These are phyloP conservation scores for Coniophora puteana DNA, from an alignment of 1,284 basidiomycete genomes.

Conservation along the genomic window DNA sequence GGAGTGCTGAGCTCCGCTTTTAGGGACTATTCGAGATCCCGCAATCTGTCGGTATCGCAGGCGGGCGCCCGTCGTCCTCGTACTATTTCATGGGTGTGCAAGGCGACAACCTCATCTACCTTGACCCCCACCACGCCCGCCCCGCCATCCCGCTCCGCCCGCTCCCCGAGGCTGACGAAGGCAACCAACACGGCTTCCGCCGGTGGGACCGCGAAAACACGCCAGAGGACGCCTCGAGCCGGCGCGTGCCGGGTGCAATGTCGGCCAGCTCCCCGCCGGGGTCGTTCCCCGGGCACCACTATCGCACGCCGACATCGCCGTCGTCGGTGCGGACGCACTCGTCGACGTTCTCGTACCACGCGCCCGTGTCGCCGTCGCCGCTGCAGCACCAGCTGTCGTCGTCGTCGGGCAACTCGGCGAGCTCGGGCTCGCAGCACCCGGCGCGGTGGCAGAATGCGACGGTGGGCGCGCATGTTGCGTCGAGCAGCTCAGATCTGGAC, in stretches of 20 bases:
- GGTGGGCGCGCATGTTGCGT: constrained; percentile 15
- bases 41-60: constrained; percentile 94
- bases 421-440: constrained; percentile 22
- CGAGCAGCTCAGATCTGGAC: constrained; percentile 35
- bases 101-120: constrained; percentile 88
- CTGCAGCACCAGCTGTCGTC: constrained; percentile 57
- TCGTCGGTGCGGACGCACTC: constrained; percentile 50
- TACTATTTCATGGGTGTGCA: constrained; percentile 98
- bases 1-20: constrained; percentile 2
- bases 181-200: constrained; percentile 17
- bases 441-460: constrained; percentile 28
- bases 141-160: constrained; percentile 75
- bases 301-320: constrained; percentile 47
- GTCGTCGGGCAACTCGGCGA: constrained; percentile 33
- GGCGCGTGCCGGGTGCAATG: constrained; percentile 17
- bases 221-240: constrained; percentile 23
- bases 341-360: constrained; percentile 56
- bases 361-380: constrained; percentile 53
- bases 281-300: constrained; percentile 22
- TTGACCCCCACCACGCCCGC: constrained; percentile 92
- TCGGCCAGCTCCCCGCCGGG: too few relatives aligned
- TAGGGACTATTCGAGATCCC: constrained; percentile 90
- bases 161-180: constrained; percentile 35
- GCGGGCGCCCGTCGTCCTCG: constrained; percentile 91
- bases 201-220: constrained; percentile 27